A percentile compares a stretch with the other conserved stretches of the same genome.
Evolutionary conservation across 2,329 filamentous ascomycete genomes (phyloP).

Genomic region (Orbilia javanica): DNA sequence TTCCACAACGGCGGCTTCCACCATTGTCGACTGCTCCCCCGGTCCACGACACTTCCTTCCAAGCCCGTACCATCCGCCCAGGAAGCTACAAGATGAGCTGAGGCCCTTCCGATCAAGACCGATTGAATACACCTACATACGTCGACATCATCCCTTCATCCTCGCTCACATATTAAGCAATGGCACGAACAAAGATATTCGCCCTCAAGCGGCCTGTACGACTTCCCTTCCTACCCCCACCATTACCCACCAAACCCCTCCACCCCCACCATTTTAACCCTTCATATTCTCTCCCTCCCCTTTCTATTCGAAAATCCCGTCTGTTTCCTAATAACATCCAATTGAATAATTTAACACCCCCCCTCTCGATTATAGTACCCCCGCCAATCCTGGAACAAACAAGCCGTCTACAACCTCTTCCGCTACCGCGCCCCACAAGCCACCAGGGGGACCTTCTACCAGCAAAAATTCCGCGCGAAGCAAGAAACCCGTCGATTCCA

Average conservation of each 20-base stretch:
- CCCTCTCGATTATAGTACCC: too few species aligned
- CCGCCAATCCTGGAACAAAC: slow-evolving; percentile 96
- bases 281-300: too few species aligned
- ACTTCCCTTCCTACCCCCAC: neutral
- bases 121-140: neutral
- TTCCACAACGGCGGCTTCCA: neutral
- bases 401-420: slow-evolving; percentile 90
- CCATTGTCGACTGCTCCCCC: slow-evolving; percentile 28
- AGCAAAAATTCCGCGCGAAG: slow-evolving; percentile 98
- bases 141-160: neutral
- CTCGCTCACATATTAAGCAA: neutral
- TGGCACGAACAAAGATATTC: slow-evolving; percentile 46
- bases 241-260: neutral
- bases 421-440: slow-evolving; percentile 69
- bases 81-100: slow-evolving; percentile 45
- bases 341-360: too few species aligned
- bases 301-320: neutral
- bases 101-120: neutral
- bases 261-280: neutral
- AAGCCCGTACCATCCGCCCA: neutral
- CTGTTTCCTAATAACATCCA: neutral
- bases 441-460: slow-evolving; percentile 80
- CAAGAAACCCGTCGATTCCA: slow-evolving; percentile 86
- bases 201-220: slow-evolving; percentile 53
- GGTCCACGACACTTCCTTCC: neutral